phyloP scores from a whole-genome alignment of 352 stramenopile species.

The Globisporangium radiosum region DNA sequence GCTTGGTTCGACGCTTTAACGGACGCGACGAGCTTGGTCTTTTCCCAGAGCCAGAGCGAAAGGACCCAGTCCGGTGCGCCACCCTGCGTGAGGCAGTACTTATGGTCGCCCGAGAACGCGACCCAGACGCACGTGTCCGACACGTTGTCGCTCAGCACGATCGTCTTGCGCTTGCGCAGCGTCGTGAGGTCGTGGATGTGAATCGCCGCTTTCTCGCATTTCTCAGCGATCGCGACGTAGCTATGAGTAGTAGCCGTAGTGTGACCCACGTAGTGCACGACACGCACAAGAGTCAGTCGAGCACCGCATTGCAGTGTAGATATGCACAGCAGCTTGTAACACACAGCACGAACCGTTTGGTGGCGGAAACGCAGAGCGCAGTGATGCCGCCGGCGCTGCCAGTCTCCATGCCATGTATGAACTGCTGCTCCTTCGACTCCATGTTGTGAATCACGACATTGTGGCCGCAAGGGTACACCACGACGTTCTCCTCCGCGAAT shows the following conservation, averaged over 20 bases:
- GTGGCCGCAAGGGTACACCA: slow-evolving; percentile 86
- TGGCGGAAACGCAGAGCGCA: slow-evolving; percentile 72
- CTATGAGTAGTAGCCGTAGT: slow-evolving; percentile 5
- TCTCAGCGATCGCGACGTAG: slow-evolving; percentile 88
- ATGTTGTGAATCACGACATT: slow-evolving; percentile 87
- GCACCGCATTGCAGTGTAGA: background rate
- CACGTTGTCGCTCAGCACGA: slow-evolving; percentile 72
- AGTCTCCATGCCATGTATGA: slow-evolving; percentile 82
- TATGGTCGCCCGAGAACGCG: slow-evolving; percentile 87
- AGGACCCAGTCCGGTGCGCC: slow-evolving; percentile 87
- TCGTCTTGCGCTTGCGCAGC: slow-evolving; percentile 79
- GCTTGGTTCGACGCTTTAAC: slow-evolving; percentile 67
- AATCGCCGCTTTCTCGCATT: slow-evolving; percentile 69
- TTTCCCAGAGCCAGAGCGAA: slow-evolving; percentile 91
- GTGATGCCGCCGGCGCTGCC: slow-evolving; percentile 74
- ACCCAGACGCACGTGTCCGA: slow-evolving; percentile 74
- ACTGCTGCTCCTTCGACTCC: slow-evolving; percentile 87
- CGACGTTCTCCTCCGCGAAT: slow-evolving; percentile 80
- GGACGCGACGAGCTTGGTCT: slow-evolving; percentile 80
- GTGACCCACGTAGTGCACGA: no score
- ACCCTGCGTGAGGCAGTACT: slow-evolving; percentile 87
- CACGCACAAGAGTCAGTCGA: background rate
- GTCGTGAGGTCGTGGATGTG: slow-evolving; percentile 90
- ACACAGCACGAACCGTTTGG: slow-evolving; percentile 37
- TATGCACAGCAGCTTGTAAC: background rate